Evolutionary conservation across 2,329 filamentous ascomycete species (phyloP).

Genomic region (Trichoderma aggressivum): DNA sequence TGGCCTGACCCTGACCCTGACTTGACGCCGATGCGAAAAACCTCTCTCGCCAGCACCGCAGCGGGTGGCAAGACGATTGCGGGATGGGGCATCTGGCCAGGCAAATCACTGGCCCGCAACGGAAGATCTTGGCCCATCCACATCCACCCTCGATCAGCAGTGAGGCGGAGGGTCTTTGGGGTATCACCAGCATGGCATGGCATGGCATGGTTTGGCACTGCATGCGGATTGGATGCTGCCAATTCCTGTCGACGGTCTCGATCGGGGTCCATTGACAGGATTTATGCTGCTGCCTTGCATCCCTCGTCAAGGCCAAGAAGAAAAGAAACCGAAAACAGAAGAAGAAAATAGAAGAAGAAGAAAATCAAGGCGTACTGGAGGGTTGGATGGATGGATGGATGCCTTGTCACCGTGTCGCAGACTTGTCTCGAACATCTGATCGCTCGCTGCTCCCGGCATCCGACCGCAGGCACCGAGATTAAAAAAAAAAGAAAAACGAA

Average conservation of each 20-base stretch:
- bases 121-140: neutral
- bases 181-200: slow-evolving; percentile 5
- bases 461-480: slow-evolving; percentile 11
- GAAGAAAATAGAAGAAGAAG: neutral
- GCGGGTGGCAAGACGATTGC: slow-evolving; percentile 5
- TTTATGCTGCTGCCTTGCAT: neutral
- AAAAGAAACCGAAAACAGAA: neutral
- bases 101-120: neutral
- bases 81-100: neutral
- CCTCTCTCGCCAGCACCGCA: neutral
- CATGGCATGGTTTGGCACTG: neutral
- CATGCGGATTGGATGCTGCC: slow-evolving; percentile 9
- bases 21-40: too few species aligned
- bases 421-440: slow-evolving; percentile 13
- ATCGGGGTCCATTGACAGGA: neutral
- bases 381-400: neutral
- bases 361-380: neutral
- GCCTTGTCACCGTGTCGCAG: neutral
- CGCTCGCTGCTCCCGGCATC: slow-evolving; percentile 1
- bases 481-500: neutral
- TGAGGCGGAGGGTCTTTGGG: neutral
- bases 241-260: slow-evolving; percentile 9
- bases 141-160: slow-evolving; percentile 4
- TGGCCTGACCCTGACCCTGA: too few species aligned
- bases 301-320: neutral